Evolutionary conservation across 305 asterid genomes (phyloP), one percentile per base, ranked within the genome.

Genomic region (Stenogyne calaminthoides): DNA sequence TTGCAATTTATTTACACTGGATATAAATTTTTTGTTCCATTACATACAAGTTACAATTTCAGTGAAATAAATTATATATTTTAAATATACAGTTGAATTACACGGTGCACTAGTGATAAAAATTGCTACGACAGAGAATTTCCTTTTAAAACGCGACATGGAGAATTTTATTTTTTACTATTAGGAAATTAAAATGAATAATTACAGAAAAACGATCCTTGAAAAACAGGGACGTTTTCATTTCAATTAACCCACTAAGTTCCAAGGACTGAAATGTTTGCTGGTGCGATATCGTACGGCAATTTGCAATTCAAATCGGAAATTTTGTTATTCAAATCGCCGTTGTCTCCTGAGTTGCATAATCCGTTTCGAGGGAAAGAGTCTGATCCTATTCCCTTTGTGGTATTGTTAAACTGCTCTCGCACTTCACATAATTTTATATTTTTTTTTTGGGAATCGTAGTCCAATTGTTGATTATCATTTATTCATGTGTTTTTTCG

Each of bases 171-270:
- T 32, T 32, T 32, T 32, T 4, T n/a, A 32, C 36, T 32, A 32
- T 32, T 32, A 32, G 7, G 34, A 29, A 29, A 29, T 29, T 32
- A 5, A 32, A 32, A 32, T 32, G 36, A 32, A 32, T 32, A 44
- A 7, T 36, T 36, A 36, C 10, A 7, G 9, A 6, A 44, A 44
- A 44, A 12, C 16, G 51, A 7, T 1, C 12, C 16, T 44, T 12
- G 0, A 3, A 11, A 44, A 44, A 18, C 59, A 51, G 34, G 3
- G 14, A n/a, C 67, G 16, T 8, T 34, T 7, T 15, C 27, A 9
- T 40, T 68, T 60, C 66, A 14, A 34, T 51, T 19, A 47, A 32
- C 44, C 51, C 55, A 55, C 70, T 16, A 61, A 49, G 70, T 60
- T 72, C 54, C 68, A 27, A 27, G 49, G 29, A 70, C 32, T 12